phyloP scores from a whole-genome alignment of 2,329 filamentous ascomycete species.

The Epichloe typhina region DNA sequence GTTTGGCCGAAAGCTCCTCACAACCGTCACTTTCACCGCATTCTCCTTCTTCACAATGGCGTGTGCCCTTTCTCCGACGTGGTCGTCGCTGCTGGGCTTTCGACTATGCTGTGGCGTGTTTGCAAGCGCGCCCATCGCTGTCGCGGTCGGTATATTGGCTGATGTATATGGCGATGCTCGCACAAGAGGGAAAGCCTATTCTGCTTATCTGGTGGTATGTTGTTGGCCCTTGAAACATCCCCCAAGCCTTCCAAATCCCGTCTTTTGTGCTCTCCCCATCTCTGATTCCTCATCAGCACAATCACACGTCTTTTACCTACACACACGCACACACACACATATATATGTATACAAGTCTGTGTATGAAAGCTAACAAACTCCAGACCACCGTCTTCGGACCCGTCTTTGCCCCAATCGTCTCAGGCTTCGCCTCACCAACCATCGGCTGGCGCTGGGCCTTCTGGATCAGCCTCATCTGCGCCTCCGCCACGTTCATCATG shows the following conservation, averaged over 20 bases:
- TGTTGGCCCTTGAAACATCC: not conserved
- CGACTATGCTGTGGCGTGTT: slow-evolving; percentile 39
- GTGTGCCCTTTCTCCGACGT: slow-evolving; percentile 40
- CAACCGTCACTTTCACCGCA: slow-evolving; percentile 29
- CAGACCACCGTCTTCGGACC: slow-evolving; percentile 52
- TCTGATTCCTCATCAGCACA: too few species aligned
- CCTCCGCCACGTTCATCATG: slow-evolving; percentile 45
- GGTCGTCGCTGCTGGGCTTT: slow-evolving; percentile 40
- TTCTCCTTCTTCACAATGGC: slow-evolving; percentile 41
- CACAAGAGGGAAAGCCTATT: slow-evolving; percentile 3
- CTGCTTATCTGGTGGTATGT: slow-evolving; percentile 42
- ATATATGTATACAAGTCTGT: too few species aligned
- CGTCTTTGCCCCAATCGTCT: slow-evolving; percentile 51
- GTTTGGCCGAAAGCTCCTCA: slow-evolving; percentile 39
- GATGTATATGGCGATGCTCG: slow-evolving; percentile 44
- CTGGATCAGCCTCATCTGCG: slow-evolving; percentile 57
- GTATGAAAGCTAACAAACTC: not conserved
- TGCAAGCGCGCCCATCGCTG: slow-evolving; percentile 45
- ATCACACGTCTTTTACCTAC: too few species aligned
- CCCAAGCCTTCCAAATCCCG: too few species aligned
- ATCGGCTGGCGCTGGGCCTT: slow-evolving; percentile 59
- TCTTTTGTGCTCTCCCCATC: too few species aligned
- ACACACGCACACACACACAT: too few species aligned
- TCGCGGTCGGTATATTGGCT: slow-evolving; percentile 51
- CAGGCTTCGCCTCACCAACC: slow-evolving; percentile 43